Evolutionary conservation across 2,329 filamentous ascomycete species (phyloP), one percentile per base, ranked within the genome.

Genomic region (Talaromyces atroroseus): DNA sequence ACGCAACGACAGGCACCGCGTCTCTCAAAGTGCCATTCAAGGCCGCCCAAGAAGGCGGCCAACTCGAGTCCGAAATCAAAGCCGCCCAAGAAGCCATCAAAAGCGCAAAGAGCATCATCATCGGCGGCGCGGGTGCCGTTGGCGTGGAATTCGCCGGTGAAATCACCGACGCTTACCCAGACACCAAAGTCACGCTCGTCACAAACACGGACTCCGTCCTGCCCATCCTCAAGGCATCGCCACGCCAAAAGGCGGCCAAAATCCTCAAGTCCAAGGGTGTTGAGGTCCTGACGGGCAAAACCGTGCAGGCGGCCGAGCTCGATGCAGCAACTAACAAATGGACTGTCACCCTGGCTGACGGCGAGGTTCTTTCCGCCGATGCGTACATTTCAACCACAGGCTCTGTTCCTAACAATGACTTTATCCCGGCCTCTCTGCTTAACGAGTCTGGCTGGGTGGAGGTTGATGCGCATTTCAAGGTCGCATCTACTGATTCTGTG

Each of bases 141-240:
- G 78, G 76, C 4, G 72, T 79, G 26, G 79, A 81, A 59, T 68
- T 76, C 5, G 76, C 77, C 0, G 79, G 76, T 42, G 78, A 81
- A 65, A 60, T 80, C 14, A 77, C 71, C 14, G 75, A 80, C 8
- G 63, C 65, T 29, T 66, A 62, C n/a, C 64, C 63, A 10, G 59
- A 62, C 24, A 61, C 63, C 32, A 59, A 53, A 64, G 68, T 40
- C 63, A 82, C 57, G 67, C 69, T 59, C 56, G 66, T 56, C 44
- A 56, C 59, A 11, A 47, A 45, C 21, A 53, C 59, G 32, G 52
- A 57, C 20, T 58, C 53, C 10, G 49, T 62, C 21, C 46, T 62
- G 20, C 7, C 16, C 4, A 36, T 24, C 10, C 48, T 45, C 21
- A 46, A 18, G 24, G 49, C 42, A 32, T 21, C 55, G 5, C 11